phyloP scores from a whole-genome alignment of 2,329 filamentous ascomycete genomes.

The Colletotrichum viniferum region DNA sequence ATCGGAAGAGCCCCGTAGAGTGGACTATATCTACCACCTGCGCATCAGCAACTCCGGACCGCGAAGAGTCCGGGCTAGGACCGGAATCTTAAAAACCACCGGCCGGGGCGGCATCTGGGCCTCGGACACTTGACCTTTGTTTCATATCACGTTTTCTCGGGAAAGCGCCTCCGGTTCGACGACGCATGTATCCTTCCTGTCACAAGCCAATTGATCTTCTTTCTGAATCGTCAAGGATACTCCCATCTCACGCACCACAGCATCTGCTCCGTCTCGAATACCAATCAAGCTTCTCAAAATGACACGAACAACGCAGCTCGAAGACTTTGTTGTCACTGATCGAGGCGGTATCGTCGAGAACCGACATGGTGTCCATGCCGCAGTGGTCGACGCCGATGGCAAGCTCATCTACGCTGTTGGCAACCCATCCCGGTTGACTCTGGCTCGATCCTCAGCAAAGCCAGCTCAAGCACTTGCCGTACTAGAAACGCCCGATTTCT shows the following conservation, averaged over 20 bases:
- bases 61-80: neutral
- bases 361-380: conserved; percentile 45
- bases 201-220: neutral
- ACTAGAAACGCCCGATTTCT: conserved; percentile 42
- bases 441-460: conserved; percentile 50
- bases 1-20: neutral
- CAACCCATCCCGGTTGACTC: conserved; percentile 43
- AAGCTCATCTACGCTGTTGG: conserved; percentile 43
- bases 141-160: neutral
- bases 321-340: conserved; percentile 38
- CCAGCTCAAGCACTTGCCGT: conserved; percentile 49
- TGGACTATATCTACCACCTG: neutral
- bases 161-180: neutral
- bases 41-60: neutral
- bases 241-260: neutral
- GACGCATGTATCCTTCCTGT: neutral
- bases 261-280: neutral
- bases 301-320: neutral
- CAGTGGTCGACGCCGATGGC: conserved; percentile 41
- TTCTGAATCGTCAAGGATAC: neutral
- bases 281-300: neutral
- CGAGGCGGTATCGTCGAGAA: conserved; percentile 47
- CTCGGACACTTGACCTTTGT: neutral
- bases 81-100: neutral
- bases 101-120: neutral